Conservation (phyloP, 768 basidiomycete species). For the Lentinula edodes region DNA sequence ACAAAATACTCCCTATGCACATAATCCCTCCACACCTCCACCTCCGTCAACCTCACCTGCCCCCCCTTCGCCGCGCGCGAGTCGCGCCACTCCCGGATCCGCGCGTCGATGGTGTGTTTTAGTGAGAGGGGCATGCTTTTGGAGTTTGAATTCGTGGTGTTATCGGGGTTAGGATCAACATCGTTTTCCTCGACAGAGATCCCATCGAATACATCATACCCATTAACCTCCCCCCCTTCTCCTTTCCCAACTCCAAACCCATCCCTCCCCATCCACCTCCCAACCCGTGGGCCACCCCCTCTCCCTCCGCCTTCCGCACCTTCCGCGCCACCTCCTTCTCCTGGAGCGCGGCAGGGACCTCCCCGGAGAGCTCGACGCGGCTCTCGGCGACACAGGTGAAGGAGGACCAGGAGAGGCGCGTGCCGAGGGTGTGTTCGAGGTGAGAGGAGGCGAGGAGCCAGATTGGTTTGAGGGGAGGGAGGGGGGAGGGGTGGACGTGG, state of each 20-base stretch:
- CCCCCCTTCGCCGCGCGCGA: not conserved
- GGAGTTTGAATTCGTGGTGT: not conserved
- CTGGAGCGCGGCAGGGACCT: not conserved
- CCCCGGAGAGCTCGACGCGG: not conserved
- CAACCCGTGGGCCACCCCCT: not conserved
- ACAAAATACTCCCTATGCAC: slow-evolving; percentile 2
- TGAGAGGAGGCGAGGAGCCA: slow-evolving; percentile 1
- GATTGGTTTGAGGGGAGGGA: not conserved
- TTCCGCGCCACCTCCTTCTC: not conserved
- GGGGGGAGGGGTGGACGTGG: not conserved
- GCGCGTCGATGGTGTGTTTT: not conserved
- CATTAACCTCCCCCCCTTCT: not conserved
- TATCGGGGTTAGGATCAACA: no score
- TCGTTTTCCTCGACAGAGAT: not conserved
- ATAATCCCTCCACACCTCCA: not conserved
- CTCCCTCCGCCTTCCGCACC: not conserved
- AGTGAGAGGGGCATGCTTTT: not conserved
- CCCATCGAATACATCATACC: not conserved
- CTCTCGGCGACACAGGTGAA: slow-evolving; percentile 3
- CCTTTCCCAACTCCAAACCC: not conserved
- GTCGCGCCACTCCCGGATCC: not conserved
- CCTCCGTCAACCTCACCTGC: slow-evolving; percentile 4
- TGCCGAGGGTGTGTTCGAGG: not conserved
- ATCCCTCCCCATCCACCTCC: not conserved
- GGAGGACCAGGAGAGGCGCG: not conserved